Evolutionary conservation across 768 basidiomycete species (phyloP), one percentile per base, ranked within the genome.

Genomic region (Lentinula edodes): DNA sequence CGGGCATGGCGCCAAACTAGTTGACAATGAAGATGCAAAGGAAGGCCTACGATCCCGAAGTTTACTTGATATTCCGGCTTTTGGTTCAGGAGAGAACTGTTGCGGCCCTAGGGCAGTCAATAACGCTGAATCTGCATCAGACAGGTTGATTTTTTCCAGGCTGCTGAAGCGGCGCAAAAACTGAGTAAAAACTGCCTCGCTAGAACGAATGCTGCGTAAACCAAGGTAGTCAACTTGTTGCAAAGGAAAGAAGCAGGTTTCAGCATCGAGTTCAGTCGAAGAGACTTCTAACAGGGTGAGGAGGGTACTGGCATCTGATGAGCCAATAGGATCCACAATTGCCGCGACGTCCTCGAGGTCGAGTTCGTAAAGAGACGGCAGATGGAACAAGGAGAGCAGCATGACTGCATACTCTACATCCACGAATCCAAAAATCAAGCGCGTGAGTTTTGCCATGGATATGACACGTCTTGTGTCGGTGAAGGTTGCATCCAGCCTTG

Each of bases 271-370:
- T 46, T 36, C 56, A 16, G 58, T 23, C 1, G 61, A 23, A 18
- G 53, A 18, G 10, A 6, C 10, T 39, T 61, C 62, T 35, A 83
- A 64, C 70, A 70, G 74, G 18, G 73, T 65, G 35, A 83, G 58
- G 28, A 84, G 48, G 0, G 60, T 64, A 5, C 75, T 71, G 5
- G 75, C 72, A 63, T 84, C 77, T 45, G 48, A 46, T 7, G 52
- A 62, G 2, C 72, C 68, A 23, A 63, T 62, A 3, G 72, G 72
- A 59, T 71, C 74, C 41, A 83, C 67, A 34, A 69, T 73, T 6
- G 68, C 71, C 0, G 77, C 74, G 6, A 84, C 71, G 62, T 83
- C 82, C 66, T 85, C 83, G 23, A 85, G 61, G 13, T 70, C 66
- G 13, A 85, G 64, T 7, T 69, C 66, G 7, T 65, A 58, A 13